Evolutionary conservation across 192 early-diverging fungal genomes (phyloP).

Genomic region (Gaertneriomyces semiglobifer): DNA sequence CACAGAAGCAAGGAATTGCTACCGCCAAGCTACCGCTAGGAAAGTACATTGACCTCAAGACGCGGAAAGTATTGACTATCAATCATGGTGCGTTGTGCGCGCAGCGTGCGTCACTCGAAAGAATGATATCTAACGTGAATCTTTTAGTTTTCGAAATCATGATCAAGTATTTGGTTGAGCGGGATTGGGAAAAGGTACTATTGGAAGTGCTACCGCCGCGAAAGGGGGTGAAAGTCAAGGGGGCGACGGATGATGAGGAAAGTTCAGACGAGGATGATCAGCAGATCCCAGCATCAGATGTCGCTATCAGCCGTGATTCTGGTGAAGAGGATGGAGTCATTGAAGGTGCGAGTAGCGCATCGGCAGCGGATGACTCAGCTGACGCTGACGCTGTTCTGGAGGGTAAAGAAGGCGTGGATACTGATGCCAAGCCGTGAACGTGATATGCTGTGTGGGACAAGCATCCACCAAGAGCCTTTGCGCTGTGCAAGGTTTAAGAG

Average conservation of each 20-base stretch:
- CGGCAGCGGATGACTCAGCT: too few relatives aligned
- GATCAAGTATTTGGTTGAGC: slow-evolving; percentile 65
- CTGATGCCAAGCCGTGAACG: not conserved
- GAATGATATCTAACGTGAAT: slow-evolving; percentile 6
- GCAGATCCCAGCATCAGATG: too few relatives aligned
- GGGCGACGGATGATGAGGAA: not conserved
- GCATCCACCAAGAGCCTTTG: too few relatives aligned
- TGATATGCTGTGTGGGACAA: not conserved
- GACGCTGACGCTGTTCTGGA: not conserved
- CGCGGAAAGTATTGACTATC: slow-evolving; percentile 84
- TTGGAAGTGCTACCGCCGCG: slow-evolving; percentile 87
- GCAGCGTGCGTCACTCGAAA: too few relatives aligned
- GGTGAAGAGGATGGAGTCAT: too few relatives aligned
- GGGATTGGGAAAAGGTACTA: slow-evolving; percentile 86
- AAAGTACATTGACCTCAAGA: slow-evolving; percentile 73
- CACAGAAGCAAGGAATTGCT: slow-evolving; percentile 65
- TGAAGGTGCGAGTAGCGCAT: too few relatives aligned
- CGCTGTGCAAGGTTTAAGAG: too few relatives aligned
- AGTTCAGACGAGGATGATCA: not conserved
- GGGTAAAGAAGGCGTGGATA: too few relatives aligned
- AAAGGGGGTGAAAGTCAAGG: slow-evolving; percentile 47
- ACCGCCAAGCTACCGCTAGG: slow-evolving; percentile 84
- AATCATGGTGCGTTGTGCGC: slow-evolving; percentile 63
- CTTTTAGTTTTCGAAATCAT: slow-evolving; percentile 84
- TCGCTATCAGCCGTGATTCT: too few relatives aligned